These are phyloP conservation scores for Clavispora santaluciae DNA, from an alignment of 805 yeast genomes.

Conservation along the genomic window DNA sequence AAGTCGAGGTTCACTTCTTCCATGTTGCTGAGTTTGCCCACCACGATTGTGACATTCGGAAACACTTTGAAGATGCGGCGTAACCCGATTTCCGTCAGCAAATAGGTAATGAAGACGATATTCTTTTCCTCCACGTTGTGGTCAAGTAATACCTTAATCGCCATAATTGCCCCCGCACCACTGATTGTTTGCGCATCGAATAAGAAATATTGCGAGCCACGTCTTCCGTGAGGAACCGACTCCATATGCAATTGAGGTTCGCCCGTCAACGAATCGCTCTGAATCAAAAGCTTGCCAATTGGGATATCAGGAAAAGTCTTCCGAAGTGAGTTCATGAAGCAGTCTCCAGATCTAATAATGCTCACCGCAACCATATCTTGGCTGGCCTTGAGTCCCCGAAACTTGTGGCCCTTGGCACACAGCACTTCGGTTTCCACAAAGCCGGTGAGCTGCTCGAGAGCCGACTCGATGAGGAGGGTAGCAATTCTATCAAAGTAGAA, in stretches of 20 bases:
- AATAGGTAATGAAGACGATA: conserved; percentile 64
- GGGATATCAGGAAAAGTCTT: conserved; percentile 72
- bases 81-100: conserved; percentile 76
- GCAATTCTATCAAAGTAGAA: conserved; percentile 86
- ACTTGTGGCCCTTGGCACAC: conserved; percentile 18
- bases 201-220: conserved; percentile 48
- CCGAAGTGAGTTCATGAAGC: conserved; percentile 76
- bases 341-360: conserved; percentile 87
- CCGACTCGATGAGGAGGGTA: conserved; percentile 59
- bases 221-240: conserved; percentile 48
- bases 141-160: conserved; percentile 79
- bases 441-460: conserved; percentile 49
- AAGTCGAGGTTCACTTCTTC: conserved; percentile 20
- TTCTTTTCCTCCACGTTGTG: conserved; percentile 62
- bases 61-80: conserved; percentile 72
- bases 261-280: conserved; percentile 83
- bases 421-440: conserved; percentile 31
- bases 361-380: conserved; percentile 67
- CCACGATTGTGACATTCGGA: conserved; percentile 61
- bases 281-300: conserved; percentile 81
- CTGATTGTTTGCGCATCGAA: conserved; percentile 86
- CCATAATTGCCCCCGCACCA: conserved; percentile 95
- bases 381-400: conserved; percentile 38
- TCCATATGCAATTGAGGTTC: conserved; percentile 92
- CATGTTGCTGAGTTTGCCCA: conserved; percentile 56